Percentiles rank a stretch among this genome's conserved stretches.
These are phyloP conservation scores for Blastocystis sp. DNA, from an alignment of 352 stramenopile species.

Conservation along the genomic window DNA sequence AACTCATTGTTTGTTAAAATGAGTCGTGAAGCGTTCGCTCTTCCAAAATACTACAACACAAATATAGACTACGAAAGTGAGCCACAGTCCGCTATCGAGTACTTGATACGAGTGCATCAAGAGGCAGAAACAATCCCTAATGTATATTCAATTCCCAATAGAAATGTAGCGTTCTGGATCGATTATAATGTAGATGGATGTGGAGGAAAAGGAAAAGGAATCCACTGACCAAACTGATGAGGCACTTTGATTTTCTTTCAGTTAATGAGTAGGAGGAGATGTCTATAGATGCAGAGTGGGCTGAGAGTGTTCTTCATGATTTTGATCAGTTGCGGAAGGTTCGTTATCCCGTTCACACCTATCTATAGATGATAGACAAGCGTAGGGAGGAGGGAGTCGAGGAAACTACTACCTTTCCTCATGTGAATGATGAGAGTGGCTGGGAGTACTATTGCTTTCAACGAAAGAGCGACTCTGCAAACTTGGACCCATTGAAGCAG, in stretches of 20 bases:
- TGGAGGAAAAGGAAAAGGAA: no score
- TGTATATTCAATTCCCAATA: not conserved
- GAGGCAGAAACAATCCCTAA: not conserved
- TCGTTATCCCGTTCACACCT: not conserved
- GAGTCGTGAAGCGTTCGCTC: not conserved
- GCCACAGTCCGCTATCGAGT: slow-evolving; percentile 19
- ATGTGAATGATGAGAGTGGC: slow-evolving; percentile 40
- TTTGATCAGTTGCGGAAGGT: slow-evolving; percentile 15
- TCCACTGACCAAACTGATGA: not conserved
- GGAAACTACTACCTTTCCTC: not conserved
- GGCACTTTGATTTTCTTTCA: not conserved
- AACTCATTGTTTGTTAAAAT: slow-evolving; percentile 23
- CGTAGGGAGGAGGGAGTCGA: not conserved
- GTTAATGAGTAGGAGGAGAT: not conserved
- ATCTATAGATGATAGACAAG: not conserved
- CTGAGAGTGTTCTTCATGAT: not conserved
- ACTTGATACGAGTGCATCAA: slow-evolving; percentile 18
- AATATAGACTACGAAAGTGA: slow-evolving; percentile 17
- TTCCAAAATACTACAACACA: slow-evolving; percentile 49
- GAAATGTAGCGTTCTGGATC: not conserved
- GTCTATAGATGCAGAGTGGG: not conserved
- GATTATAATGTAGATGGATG: not conserved
- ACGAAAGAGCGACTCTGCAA: not conserved
- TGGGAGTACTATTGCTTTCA: slow-evolving; percentile 59
- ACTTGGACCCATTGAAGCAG: not conserved